Conservation (phyloP, 2,329 filamentous ascomycete genomes). For the Aspergillus eucalypticola region DNA sequence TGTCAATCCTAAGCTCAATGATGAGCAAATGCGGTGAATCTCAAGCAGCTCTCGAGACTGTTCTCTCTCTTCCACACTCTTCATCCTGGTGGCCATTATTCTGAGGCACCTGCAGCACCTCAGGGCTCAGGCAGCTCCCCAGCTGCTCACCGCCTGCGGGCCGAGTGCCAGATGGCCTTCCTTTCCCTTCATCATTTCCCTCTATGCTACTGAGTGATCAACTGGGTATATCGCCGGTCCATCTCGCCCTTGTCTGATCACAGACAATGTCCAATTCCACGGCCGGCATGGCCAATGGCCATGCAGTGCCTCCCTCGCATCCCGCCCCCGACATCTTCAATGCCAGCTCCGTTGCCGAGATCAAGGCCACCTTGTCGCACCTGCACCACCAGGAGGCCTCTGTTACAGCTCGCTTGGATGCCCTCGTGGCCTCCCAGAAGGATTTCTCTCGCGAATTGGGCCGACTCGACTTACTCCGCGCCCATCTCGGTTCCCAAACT, state of each 20-base stretch:
- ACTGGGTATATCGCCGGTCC: background rate
- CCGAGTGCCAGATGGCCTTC: background rate
- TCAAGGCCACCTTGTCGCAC: slow-evolving; percentile 72
- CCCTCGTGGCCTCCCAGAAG: slow-evolving; percentile 77
- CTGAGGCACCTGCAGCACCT: too few relatives aligned
- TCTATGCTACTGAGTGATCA: background rate
- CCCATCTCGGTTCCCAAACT: slow-evolving; percentile 82
- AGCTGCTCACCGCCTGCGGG: background rate
- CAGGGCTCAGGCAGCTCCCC: background rate
- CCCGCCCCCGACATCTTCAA: slow-evolving; percentile 57
- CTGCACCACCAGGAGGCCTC: slow-evolving; percentile 74
- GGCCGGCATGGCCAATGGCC: slow-evolving; percentile 28
- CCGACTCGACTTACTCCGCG: slow-evolving; percentile 84
- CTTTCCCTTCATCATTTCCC: background rate
- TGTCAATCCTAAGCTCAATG: too few relatives aligned
- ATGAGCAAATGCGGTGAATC: too few relatives aligned
- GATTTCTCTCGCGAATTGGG: slow-evolving; percentile 84
- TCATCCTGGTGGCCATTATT: too few relatives aligned
- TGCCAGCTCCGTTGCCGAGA: slow-evolving; percentile 73
- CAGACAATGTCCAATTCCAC: slow-evolving; percentile 24
- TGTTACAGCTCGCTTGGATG: slow-evolving; percentile 73
- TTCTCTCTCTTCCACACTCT: too few relatives aligned
- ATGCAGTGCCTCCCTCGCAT: slow-evolving; percentile 17
- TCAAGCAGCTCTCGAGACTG: too few relatives aligned
- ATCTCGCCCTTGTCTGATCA: background rate